Evolutionary conservation across 139 green algal genomes (phyloP).

Genomic region (Chlamydomonas urium): DNA sequence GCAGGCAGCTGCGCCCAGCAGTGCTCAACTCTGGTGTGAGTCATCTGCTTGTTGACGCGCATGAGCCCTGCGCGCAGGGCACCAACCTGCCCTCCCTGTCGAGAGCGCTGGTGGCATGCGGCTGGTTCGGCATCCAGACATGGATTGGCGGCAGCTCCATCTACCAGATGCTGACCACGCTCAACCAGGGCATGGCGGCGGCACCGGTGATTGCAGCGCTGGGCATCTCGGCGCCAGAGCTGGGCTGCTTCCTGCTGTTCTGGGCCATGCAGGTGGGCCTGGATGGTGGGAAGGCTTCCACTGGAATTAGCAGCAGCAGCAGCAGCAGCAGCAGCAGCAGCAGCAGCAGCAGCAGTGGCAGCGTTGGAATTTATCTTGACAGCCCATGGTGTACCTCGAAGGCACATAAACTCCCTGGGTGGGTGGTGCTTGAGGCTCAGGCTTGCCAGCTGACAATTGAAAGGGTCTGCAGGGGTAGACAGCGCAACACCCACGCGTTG

Average conservation of each 20-base stretch:
- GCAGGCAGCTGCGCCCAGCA: not conserved
- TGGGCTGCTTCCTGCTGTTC: constrained; percentile 64
- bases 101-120: constrained; percentile 65
- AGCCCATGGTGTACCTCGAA: no score
- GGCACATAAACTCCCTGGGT: no score
- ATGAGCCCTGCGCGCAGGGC: constrained; percentile 14
- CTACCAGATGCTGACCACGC: constrained; percentile 39
- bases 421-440: no score
- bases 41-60: not conserved
- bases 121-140: constrained; percentile 81
- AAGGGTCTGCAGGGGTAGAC: no score
- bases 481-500: no score
- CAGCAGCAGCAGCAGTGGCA: no score
- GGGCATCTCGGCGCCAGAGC: constrained; percentile 50
- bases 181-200: constrained; percentile 14
- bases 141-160: constrained; percentile 56
- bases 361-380: no score
- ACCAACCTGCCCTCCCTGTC: constrained; percentile 34
- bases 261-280: constrained; percentile 59
- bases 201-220: constrained; percentile 27
- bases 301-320: no score
- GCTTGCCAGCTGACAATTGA: no score
- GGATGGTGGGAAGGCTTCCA: no score
- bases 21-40: not conserved
- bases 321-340: no score